These are phyloP conservation scores for Penicillium sp. DNA, from an alignment of 2,329 filamentous ascomycete genomes.

Conservation along the genomic window DNA sequence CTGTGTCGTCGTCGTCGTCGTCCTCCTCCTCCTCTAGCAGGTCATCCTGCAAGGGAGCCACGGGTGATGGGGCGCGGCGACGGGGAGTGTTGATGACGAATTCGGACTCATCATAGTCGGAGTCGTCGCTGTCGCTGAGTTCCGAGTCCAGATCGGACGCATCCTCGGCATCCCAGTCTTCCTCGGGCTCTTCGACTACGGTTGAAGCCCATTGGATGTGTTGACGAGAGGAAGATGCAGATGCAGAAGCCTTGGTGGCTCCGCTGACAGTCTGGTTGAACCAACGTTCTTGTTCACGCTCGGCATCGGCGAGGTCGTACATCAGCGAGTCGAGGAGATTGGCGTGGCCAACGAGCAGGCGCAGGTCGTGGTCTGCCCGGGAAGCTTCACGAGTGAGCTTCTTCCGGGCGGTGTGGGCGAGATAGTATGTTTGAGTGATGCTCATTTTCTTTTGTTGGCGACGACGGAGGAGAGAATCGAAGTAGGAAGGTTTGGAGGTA, in stretches of 20 bases:
- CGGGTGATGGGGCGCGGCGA: constrained; percentile 32
- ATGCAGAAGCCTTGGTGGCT: constrained; percentile 53
- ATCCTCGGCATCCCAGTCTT: constrained; percentile 63
- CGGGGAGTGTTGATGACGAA: constrained; percentile 39
- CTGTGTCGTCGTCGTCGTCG: constrained; percentile 45
- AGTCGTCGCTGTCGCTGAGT: constrained; percentile 47
- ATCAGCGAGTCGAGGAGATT: constrained; percentile 96
- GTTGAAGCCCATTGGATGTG: constrained; percentile 87
- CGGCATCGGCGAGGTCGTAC: constrained; percentile 85
- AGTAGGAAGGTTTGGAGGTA: constrained; percentile 35
- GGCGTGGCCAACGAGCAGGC: constrained; percentile 93
- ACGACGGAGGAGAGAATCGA: constrained; percentile 39
- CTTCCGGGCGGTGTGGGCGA: constrained; percentile 90
- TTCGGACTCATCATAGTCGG: constrained; percentile 44
- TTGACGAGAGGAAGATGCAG: constrained; percentile 48
- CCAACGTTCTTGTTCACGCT: constrained; percentile 93
- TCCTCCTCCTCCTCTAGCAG: constrained; percentile 33
- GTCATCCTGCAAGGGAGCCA: constrained; percentile 30
- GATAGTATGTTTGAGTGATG: constrained; percentile 96
- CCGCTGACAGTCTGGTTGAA: constrained; percentile 93
- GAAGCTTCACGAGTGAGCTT: constrained; percentile 94
- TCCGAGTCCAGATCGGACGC: constrained; percentile 56
- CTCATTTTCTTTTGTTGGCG: constrained; percentile 81
- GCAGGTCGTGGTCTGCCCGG: constrained; percentile 88
- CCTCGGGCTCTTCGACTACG: constrained; percentile 66